phyloP scores from a whole-genome alignment of 139 green algal genomes.

The Micromonas commoda region DNA sequence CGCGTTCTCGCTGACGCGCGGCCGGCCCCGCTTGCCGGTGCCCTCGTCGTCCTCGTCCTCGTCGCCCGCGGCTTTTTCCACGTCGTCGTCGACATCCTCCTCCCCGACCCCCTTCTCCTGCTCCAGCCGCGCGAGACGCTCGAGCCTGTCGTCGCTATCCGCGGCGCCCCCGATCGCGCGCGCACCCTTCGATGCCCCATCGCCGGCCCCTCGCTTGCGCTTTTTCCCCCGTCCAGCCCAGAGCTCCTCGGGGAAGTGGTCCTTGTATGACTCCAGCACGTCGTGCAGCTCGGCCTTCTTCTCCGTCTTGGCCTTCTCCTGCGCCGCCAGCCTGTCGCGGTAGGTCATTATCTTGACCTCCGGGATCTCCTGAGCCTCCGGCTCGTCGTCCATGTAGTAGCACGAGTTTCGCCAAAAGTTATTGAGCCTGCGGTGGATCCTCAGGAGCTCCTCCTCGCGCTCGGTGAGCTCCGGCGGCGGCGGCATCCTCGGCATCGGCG shows the following conservation, averaged over 20 bases:
- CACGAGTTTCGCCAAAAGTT: not conserved
- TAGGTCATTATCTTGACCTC: not conserved
- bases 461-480: not conserved
- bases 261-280: not conserved
- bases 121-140: conserved; percentile 2
- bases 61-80: not conserved
- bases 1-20: not conserved
- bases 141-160: not conserved
- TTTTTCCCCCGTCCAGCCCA: not conserved
- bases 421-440: not conserved
- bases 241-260: not conserved
- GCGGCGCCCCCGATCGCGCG: no score
- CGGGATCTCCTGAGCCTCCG: not conserved
- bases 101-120: not conserved
- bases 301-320: not conserved
- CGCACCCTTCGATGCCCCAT: not conserved
- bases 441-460: not conserved
- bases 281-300: not conserved
- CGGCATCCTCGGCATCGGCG: not conserved
- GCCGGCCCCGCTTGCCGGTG: no score
- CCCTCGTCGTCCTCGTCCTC: no score
- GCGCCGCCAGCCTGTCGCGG: not conserved
- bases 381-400: not conserved
- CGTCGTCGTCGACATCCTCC: not conserved
- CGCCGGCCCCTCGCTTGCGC: not conserved